A percentile compares a stretch with the other conserved stretches of the same genome.
Conservation (phyloP, 148 eudicot genomes). For the Drosera capensis region DNA sequence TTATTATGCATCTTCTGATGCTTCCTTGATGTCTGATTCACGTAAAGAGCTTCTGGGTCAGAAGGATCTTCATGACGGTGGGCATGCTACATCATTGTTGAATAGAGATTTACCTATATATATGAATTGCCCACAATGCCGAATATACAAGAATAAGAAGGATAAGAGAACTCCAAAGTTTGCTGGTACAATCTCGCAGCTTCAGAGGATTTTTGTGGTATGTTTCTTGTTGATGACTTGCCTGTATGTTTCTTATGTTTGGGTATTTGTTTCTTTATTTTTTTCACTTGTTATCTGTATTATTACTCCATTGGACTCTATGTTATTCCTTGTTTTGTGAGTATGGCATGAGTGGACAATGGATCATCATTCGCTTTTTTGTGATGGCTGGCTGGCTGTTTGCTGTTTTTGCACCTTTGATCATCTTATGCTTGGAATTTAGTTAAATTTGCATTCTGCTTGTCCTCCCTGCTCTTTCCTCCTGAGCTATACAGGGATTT, state of each 20-base stretch:
- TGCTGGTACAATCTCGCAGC: constrained; percentile 80
- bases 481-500: too few relatives aligned
- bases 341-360: too few relatives aligned
- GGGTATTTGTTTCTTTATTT: not conserved
- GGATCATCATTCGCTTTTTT: too few relatives aligned
- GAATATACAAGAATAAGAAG: constrained; percentile 35
- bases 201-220: constrained; percentile 94
- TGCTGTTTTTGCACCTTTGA: too few relatives aligned
- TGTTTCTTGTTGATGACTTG: constrained; percentile 5
- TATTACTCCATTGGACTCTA: too few relatives aligned
- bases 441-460: too few relatives aligned
- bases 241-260: not conserved
- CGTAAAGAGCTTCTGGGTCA: constrained; percentile 23
- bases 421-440: too few relatives aligned
- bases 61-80: constrained; percentile 40
- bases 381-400: too few relatives aligned
- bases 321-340: too few relatives aligned
- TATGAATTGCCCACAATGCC: constrained; percentile 74
- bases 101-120: constrained; percentile 68
- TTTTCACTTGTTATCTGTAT: not conserved
- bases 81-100: constrained; percentile 43
- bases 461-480: too few relatives aligned
- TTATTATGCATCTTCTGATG: constrained; percentile 16
- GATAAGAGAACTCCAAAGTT: constrained; percentile 42
- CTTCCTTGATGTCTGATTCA: constrained; percentile 15